Percentiles rank a stretch among this genome's conserved stretches.
These are phyloP conservation scores for Chimonanthus salicifolius DNA, from an alignment of 164 flowering plant genomes.

Conservation along the genomic window DNA sequence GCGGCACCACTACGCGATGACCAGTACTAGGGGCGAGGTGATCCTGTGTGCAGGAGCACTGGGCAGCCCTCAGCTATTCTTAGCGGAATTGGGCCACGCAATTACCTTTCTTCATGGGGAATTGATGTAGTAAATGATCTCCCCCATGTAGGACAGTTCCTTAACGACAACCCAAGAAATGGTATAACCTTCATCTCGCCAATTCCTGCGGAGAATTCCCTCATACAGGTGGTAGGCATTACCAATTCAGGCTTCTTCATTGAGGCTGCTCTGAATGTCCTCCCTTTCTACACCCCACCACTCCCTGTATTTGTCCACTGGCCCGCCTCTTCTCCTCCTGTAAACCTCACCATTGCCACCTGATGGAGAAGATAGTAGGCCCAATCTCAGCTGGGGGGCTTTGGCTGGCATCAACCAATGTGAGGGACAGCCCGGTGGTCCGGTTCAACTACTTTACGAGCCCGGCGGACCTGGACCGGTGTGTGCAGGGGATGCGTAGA, in stretches of 20 bases:
- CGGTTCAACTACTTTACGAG: conserved; percentile 80
- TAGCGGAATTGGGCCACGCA: conserved; percentile 81
- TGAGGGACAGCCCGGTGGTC: conserved; percentile 56
- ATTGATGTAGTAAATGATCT: conserved; percentile 60
- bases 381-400: conserved; percentile 64
- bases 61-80: conserved; percentile 81
- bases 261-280: conserved; percentile 65
- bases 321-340: too few species aligned
- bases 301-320: too few species aligned
- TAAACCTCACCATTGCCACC: conserved; percentile 56
- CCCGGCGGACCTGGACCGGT: conserved; percentile 47
- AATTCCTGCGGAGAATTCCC: conserved; percentile 53
- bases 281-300: conserved; percentile 33
- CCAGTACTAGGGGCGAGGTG: conserved; percentile 56
- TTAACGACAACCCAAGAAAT: conserved; percentile 79
- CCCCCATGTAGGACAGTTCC: conserved; percentile 58
- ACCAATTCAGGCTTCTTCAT: conserved; percentile 52
- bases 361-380: conserved; percentile 69
- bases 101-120: conserved; percentile 66
- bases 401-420: conserved; percentile 61
- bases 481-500: conserved; percentile 59
- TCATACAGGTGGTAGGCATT: conserved; percentile 88
- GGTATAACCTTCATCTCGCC: conserved; percentile 67
- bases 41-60: conserved; percentile 73
- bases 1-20: conserved; percentile 62